Percentiles rank a stretch among this genome's conserved stretches.
These are phyloP conservation scores for Microbotryum lychnidis-dioicae DNA, from an alignment of 1,284 basidiomycete species.

Conservation along the genomic window DNA sequence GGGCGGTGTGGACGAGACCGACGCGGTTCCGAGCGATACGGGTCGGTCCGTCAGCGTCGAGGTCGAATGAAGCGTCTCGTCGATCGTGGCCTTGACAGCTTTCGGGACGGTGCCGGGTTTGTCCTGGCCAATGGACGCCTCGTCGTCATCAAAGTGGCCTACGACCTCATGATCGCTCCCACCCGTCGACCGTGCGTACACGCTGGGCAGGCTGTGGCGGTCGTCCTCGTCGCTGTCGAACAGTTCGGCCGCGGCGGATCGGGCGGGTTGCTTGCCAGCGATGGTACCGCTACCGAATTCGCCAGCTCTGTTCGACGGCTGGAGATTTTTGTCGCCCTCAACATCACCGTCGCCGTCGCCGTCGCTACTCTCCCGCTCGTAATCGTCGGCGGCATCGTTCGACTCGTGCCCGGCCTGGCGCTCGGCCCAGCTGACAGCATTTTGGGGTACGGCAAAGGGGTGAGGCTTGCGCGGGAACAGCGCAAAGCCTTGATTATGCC, in stretches of 20 bases:
- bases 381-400: constrained; percentile 2
- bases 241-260: neutral
- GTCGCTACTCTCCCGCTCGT: constrained; percentile 20
- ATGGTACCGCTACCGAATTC: constrained; percentile 2
- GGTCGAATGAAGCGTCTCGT: too few species aligned
- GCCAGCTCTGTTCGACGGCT: neutral
- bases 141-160: too few species aligned
- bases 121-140: too few species aligned
- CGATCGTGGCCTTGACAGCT: too few species aligned
- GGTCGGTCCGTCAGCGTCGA: too few species aligned
- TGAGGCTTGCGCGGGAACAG: constrained; percentile 8
- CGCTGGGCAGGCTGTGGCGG: constrained; percentile 1
- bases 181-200: constrained; percentile 11
- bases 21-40: too few species aligned
- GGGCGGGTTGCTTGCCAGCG: constrained; percentile 2
- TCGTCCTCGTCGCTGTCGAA: neutral
- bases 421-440: constrained; percentile 27
- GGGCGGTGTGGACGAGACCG: too few species aligned
- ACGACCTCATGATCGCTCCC: neutral
- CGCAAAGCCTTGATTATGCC: neutral
- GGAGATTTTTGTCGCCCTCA: neutral
- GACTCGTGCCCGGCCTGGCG: constrained; percentile 5
- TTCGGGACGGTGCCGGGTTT: too few species aligned
- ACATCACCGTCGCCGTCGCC: constrained; percentile 4
- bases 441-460: constrained; percentile 29